phyloP scores from a whole-genome alignment of 1,284 basidiomycete genomes.

The Ceratobasidium papillatum region DNA sequence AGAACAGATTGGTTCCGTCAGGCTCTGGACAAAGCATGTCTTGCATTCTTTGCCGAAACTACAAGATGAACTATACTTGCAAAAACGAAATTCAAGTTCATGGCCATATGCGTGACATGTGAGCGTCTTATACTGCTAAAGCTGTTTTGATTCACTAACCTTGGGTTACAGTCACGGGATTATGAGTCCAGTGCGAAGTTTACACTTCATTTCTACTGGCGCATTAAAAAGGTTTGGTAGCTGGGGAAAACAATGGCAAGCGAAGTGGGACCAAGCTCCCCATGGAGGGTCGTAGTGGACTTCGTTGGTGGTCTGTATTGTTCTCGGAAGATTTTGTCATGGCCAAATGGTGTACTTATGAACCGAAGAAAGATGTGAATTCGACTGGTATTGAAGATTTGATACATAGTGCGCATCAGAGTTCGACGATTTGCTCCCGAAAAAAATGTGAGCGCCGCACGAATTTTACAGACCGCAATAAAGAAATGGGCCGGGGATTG shows the following conservation, averaged over 20 bases:
- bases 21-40: neutral
- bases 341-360: too few species aligned
- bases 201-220: neutral
- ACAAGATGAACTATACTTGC: neutral
- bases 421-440: too few species aligned
- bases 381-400: too few species aligned
- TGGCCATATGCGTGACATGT: neutral
- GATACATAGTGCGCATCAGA: too few species aligned
- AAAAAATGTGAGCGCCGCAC: too few species aligned
- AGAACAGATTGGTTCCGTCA: neutral
- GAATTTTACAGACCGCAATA: too few species aligned
- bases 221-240: neutral
- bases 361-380: too few species aligned
- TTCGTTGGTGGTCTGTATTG: too few species aligned
- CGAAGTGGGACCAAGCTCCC: too few species aligned
- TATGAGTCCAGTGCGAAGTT: neutral
- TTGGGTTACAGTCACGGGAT: neutral
- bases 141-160: neutral
- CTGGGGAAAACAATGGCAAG: neutral
- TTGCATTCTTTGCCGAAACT: neutral
- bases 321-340: too few species aligned
- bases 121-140: neutral
- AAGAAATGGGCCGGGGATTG: too few species aligned
- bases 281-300: too few species aligned
- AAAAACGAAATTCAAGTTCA: neutral